phyloP scores from a whole-genome alignment of 345 rosid species.

The Eucalyptus marginata region DNA sequence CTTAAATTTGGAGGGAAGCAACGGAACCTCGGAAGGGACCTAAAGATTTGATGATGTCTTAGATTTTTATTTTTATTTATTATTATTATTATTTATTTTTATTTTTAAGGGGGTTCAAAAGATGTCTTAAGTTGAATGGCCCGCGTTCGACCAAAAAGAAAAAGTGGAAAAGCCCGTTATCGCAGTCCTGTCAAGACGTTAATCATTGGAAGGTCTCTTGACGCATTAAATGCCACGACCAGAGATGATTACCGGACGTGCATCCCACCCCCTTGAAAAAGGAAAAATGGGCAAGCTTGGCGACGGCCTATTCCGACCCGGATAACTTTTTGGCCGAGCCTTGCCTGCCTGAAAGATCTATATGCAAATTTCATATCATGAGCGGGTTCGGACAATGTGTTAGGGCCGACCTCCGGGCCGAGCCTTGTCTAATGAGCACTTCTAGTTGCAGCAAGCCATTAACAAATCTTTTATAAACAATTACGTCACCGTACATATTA shows the following conservation, averaged over 20 bases:
- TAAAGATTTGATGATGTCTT: not conserved
- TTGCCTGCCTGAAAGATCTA: not conserved
- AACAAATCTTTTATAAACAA: not conserved
- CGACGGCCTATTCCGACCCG: not conserved
- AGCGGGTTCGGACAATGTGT: not conserved
- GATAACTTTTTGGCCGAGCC: not conserved
- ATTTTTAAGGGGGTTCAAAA: too few relatives aligned
- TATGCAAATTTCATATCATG: not conserved
- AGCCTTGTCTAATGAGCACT: not conserved
- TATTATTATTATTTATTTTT: too few relatives aligned
- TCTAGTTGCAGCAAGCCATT: not conserved
- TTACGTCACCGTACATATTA: rapidly evolving
- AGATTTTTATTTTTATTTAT: too few relatives aligned
- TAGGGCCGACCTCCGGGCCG: not conserved
- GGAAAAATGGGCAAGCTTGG: not conserved
- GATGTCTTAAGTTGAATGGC: too few relatives aligned
- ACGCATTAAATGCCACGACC: not conserved
- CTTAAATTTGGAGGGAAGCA: not conserved
- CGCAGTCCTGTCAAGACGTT: not conserved
- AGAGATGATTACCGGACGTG: not conserved
- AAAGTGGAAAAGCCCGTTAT: not conserved
- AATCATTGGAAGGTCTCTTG: not conserved
- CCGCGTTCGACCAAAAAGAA: too few relatives aligned
- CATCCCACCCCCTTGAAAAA: not conserved
- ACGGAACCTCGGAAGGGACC: not conserved